A percentile compares a stretch with the other conserved stretches of the same genome.
Evolutionary conservation across 352 stramenopile species (phyloP).

Genomic region (Phytophthora pseudosyringae): DNA sequence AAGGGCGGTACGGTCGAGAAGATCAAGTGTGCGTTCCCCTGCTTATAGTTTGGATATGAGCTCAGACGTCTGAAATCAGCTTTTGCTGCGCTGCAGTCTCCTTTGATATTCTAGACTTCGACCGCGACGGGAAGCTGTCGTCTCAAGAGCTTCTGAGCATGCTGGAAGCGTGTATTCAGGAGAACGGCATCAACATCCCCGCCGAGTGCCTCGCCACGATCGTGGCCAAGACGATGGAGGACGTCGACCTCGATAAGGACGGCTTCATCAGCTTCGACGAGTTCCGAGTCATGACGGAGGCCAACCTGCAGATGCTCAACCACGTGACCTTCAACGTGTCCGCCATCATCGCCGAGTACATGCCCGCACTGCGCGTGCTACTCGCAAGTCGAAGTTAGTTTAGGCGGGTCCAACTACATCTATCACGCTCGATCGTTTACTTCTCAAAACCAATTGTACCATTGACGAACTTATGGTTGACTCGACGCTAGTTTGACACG

Average conservation of each 20-base stretch:
- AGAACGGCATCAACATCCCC: constrained; percentile 82
- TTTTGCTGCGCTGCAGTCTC: constrained; percentile 53
- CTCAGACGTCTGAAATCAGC: neutral
- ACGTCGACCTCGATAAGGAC: constrained; percentile 71
- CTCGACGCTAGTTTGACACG: too few relatives aligned
- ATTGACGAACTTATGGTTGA: too few relatives aligned
- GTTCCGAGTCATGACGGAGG: constrained; percentile 62
- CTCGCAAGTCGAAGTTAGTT: constrained; percentile 27
- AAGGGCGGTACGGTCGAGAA: constrained; percentile 74
- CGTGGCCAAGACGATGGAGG: constrained; percentile 72
- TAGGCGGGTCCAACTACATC: neutral
- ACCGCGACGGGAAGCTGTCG: constrained; percentile 78
- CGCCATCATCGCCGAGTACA: constrained; percentile 75
- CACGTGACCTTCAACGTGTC: constrained; percentile 87
- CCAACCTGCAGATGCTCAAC: constrained; percentile 80
- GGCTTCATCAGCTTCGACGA: constrained; percentile 82
- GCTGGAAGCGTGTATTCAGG: constrained; percentile 73
- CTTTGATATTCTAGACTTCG: constrained; percentile 77
- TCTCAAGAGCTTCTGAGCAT: constrained; percentile 74
- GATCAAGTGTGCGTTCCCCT: constrained; percentile 58
- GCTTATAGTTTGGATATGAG: neutral
- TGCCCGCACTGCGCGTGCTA: constrained; percentile 68
- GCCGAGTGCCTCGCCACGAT: constrained; percentile 66
- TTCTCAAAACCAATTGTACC: too few relatives aligned
- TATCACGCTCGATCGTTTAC: constrained; percentile 1